Percentiles rank a stretch among this genome's conserved stretches.
Conservation (phyloP, 768 basidiomycete genomes). For the Hebeloma cylindrosporum region DNA sequence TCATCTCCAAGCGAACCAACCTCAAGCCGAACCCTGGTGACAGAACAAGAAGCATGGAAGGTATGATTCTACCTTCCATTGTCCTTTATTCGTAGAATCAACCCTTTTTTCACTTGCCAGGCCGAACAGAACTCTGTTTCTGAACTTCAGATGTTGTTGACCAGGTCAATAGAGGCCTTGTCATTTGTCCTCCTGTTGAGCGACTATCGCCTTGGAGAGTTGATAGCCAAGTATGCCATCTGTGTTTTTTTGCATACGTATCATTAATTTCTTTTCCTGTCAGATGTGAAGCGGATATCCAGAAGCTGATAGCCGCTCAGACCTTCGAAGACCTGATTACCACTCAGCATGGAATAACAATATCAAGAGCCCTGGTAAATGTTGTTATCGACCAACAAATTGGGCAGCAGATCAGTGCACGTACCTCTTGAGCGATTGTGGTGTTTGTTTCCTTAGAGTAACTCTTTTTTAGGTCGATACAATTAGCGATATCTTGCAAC, state of each 20-base stretch:
- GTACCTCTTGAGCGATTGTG: constrained; percentile 29
- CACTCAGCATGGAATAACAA: constrained; percentile 79
- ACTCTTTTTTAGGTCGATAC: constrained; percentile 78
- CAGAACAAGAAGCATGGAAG: constrained; percentile 90
- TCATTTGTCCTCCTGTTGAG: constrained; percentile 90
- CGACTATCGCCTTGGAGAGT: constrained; percentile 86
- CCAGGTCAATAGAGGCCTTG: constrained; percentile 89
- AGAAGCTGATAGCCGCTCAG: constrained; percentile 64
- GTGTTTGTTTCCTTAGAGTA: background rate
- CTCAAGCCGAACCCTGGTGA: constrained; percentile 53
- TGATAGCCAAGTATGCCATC: constrained; percentile 70
- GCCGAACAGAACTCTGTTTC: constrained; percentile 81
- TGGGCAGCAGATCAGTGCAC: constrained; percentile 90
- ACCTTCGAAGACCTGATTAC: constrained; percentile 90
- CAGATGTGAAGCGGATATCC: constrained; percentile 74
- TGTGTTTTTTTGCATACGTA: constrained; percentile 2
- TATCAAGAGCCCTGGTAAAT: constrained; percentile 88
- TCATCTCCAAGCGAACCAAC: constrained; percentile 72
- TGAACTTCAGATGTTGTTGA: constrained; percentile 73
- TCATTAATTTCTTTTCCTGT: constrained; percentile 5
- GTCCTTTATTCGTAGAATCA: background rate
- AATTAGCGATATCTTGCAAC: constrained; percentile 92
- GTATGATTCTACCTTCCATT: constrained; percentile 37
- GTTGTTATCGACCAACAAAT: constrained; percentile 98
- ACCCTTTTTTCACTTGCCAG: constrained; percentile 34